Conservation (phyloP, 345 rosid genomes). For the Aquilaria sinensis region DNA sequence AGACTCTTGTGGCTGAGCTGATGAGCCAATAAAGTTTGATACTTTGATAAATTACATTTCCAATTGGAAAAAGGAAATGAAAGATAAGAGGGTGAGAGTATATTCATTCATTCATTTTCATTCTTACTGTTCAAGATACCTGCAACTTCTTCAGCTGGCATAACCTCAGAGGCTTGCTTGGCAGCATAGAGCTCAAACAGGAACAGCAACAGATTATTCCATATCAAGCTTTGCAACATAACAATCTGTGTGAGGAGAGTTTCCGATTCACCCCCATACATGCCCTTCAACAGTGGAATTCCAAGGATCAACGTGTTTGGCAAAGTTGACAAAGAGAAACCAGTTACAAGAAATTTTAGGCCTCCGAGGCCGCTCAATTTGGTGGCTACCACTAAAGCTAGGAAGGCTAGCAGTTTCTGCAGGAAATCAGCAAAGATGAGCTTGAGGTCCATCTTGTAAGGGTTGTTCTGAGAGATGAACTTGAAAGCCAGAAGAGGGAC, state of each 20-base stretch:
- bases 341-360: slow-evolving; percentile 58
- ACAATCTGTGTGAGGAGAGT: slow-evolving; percentile 59
- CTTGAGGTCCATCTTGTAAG: slow-evolving; percentile 56
- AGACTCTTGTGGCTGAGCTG: slow-evolving; percentile 29
- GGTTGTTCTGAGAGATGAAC: slow-evolving; percentile 57
- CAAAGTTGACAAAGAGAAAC: slow-evolving; percentile 55
- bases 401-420: slow-evolving; percentile 49
- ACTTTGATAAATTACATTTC: too few species aligned
- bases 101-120: too few species aligned
- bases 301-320: slow-evolving; percentile 84
- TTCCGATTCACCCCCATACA: slow-evolving; percentile 55
- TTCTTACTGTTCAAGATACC: slow-evolving; percentile 24
- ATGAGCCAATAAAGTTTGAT: slow-evolving; percentile 5
- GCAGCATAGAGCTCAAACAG: slow-evolving; percentile 62
- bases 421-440: slow-evolving; percentile 51
- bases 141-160: slow-evolving; percentile 34
- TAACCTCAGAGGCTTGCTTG: slow-evolving; percentile 21
- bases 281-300: slow-evolving; percentile 58
- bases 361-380: slow-evolving; percentile 42
- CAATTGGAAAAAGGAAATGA: too few species aligned
- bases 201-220: slow-evolving; percentile 69
- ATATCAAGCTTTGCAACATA: slow-evolving; percentile 63
- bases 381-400: slow-evolving; percentile 28
- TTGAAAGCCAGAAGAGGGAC: slow-evolving; percentile 78
- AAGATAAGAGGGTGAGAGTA: too few species aligned